Evolutionary conservation across 2,329 filamentous ascomycete genomes (phyloP).

Genomic region (Botrytis sinoallii): DNA sequence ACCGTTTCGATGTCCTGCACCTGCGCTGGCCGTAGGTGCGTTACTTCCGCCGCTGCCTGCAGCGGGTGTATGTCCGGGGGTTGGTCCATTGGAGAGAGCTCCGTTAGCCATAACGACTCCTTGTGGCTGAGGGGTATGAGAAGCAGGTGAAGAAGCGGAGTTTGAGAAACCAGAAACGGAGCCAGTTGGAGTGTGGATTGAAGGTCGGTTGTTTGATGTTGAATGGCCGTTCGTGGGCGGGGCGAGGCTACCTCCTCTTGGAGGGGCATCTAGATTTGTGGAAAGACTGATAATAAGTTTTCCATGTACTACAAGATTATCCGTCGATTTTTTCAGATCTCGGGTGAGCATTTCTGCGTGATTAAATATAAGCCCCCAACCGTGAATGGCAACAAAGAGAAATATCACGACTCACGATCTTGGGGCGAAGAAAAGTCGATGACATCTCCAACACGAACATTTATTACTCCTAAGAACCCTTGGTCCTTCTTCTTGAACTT

Average conservation of each 20-base stretch:
- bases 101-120: conserved; percentile 36
- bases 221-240: conserved; percentile 32
- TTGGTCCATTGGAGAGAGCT: conserved; percentile 32
- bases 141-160: conserved; percentile 39
- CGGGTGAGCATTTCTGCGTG: conserved; percentile 86
- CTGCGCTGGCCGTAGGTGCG: conserved; percentile 28
- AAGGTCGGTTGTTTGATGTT: conserved; percentile 29
- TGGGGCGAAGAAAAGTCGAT: conserved; percentile 86
- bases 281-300: conserved; percentile 97
- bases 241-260: conserved; percentile 49
- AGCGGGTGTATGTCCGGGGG: conserved; percentile 38
- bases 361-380: conserved; percentile 21
- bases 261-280: conserved; percentile 76
- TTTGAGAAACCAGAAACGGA: conserved; percentile 32
- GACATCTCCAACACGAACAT: conserved; percentile 90
- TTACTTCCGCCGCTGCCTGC: conserved; percentile 35
- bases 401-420: conserved; percentile 65
- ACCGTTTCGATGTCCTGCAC: conserved; percentile 42
- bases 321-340: conserved; percentile 95
- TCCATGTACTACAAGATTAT: conserved; percentile 95
- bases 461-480: conserved; percentile 95
- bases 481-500: conserved; percentile 99
- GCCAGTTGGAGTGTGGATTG: conserved; percentile 36
- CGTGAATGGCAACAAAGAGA: conserved; percentile 13
- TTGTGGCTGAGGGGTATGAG: conserved; percentile 34